These are phyloP conservation scores for Aureobasidium sp. DNA, from an alignment of 2,329 filamentous ascomycete species.

Conservation along the genomic window DNA sequence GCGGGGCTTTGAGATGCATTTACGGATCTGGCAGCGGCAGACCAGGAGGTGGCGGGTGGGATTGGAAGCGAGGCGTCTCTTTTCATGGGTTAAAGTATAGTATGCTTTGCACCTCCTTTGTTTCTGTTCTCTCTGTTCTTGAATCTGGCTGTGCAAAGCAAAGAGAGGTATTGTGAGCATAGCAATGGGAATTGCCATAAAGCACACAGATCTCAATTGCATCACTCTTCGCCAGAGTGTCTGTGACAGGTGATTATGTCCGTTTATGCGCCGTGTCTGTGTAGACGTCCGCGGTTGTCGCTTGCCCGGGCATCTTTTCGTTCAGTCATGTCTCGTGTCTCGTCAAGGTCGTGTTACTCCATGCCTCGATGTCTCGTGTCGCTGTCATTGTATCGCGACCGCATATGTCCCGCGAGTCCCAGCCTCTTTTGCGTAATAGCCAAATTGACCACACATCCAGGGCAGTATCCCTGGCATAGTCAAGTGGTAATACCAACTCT, in stretches of 20 bases:
- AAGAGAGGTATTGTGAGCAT: neutral
- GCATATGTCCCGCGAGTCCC: neutral
- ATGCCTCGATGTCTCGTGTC: neutral
- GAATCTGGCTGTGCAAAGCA: neutral
- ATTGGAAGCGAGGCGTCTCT: conserved; percentile 5
- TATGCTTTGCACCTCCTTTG: neutral
- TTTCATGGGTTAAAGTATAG: neutral
- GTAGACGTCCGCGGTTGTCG: too few relatives aligned
- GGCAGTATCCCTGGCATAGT: neutral
- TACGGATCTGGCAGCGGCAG: neutral
- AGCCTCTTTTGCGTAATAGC: neutral
- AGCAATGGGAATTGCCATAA: neutral
- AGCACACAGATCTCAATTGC: neutral
- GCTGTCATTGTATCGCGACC: too few relatives aligned
- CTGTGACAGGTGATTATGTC: neutral
- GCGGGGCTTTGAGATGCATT: conserved; percentile 5
- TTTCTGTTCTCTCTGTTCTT: neutral
- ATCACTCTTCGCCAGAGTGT: neutral
- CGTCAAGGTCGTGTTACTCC: too few relatives aligned
- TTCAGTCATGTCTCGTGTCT: too few relatives aligned
- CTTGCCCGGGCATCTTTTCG: too few relatives aligned
- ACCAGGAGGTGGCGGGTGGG: neutral
- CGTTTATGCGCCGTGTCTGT: too few relatives aligned
- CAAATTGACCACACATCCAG: neutral
- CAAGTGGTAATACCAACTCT: too few relatives aligned